phyloP scores from a whole-genome alignment of 371 early-diverging fungal species.

The Umbelopsis sp. region DNA sequence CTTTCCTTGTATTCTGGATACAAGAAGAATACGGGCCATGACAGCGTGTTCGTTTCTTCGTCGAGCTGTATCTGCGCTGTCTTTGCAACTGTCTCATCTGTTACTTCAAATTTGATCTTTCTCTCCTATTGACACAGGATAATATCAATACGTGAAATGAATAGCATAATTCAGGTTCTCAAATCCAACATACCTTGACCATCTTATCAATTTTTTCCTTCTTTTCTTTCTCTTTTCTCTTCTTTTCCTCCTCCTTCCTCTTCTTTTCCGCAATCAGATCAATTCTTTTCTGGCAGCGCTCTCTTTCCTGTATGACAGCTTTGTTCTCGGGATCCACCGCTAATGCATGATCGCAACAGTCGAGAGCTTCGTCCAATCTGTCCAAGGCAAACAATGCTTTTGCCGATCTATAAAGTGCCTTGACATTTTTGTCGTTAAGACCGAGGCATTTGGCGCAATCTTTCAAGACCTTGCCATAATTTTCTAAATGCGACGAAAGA shows the following conservation, averaged over 20 bases:
- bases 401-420: constrained; percentile 91
- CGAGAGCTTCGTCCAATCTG: constrained; percentile 80
- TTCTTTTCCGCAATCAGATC: constrained; percentile 43
- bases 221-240: constrained; percentile 51
- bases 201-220: constrained; percentile 48
- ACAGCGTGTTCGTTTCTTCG: constrained; percentile 62
- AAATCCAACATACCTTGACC: constrained; percentile 41
- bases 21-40: constrained; percentile 90
- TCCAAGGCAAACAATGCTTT: constrained; percentile 82
- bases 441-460: constrained; percentile 90
- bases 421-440: constrained; percentile 79
- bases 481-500: constrained; percentile 43
- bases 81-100: constrained; percentile 46
- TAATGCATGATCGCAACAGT: constrained; percentile 79
- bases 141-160: too few relatives aligned
- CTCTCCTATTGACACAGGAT: constrained; percentile 41
- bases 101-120: constrained; percentile 55
- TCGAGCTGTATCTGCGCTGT: constrained; percentile 69
- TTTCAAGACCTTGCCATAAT: constrained; percentile 81
- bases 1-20: constrained; percentile 94
- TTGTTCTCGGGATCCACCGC: constrained; percentile 73
- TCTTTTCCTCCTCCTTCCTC: constrained; percentile 47
- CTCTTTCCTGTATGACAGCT: constrained; percentile 52
- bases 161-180: not conserved
- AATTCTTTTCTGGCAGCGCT: constrained; percentile 49